These are phyloP conservation scores for Nicotiana paniculata DNA, from an alignment of 257 asterid genomes.

Conservation along the genomic window DNA sequence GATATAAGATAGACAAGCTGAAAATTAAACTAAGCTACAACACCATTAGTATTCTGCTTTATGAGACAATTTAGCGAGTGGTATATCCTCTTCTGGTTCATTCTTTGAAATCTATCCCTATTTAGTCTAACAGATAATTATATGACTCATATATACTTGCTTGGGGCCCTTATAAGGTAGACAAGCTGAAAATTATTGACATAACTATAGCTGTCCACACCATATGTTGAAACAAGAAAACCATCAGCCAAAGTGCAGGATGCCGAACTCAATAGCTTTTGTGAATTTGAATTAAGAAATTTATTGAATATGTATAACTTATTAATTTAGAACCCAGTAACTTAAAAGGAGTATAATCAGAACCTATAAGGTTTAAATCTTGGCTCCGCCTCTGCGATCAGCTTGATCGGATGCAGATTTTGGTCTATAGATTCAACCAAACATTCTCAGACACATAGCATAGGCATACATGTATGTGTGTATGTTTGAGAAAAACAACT, in stretches of 20 bases:
- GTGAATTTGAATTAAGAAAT: no score
- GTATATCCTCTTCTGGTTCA: neutral
- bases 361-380: no score
- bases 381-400: no score
- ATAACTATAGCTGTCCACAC: neutral
- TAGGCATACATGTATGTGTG: no score
- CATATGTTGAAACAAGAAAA: neutral
- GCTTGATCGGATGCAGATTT: neutral
- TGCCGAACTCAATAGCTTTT: no score
- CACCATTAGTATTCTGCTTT: neutral
- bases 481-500: no score
- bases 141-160: neutral
- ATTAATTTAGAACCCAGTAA: no score
- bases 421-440: neutral
- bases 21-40: neutral
- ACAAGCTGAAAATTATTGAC: neutral
- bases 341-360: no score
- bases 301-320: no score
- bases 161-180: neutral
- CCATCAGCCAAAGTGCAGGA: neutral
- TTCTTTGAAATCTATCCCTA: neutral
- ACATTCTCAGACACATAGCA: neutral
- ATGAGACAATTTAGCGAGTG: neutral
- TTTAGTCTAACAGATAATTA: neutral
- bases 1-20: no score